phyloP scores from a whole-genome alignment of 163 green algal genomes.

The Scenedesmus sp. region DNA sequence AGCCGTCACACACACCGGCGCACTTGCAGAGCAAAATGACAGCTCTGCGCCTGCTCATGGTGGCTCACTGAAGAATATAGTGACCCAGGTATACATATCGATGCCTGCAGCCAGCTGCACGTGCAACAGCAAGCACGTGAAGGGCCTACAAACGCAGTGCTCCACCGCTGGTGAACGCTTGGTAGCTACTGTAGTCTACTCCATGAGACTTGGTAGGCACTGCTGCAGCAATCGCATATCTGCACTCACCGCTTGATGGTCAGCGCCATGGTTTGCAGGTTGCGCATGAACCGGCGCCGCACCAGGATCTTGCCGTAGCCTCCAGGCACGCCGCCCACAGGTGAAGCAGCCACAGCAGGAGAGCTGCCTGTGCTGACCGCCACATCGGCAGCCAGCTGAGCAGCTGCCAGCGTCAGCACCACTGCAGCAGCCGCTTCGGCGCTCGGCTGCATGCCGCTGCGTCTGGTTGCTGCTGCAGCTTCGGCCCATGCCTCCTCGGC shows the following conservation, averaged over 20 bases:
- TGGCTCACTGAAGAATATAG: too few species aligned
- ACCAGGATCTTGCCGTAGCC: constrained; percentile 40
- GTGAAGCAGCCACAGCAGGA: neutral
- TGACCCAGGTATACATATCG: too few species aligned
- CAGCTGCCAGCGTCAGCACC: neutral
- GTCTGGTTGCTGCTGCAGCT: neutral
- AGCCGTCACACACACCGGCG: neutral
- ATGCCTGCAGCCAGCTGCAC: neutral
- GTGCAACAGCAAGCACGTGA: too few species aligned
- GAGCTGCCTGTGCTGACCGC: constrained; percentile 4
- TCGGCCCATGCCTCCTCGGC: too few species aligned
- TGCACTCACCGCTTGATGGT: neutral
- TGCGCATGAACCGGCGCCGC: constrained; percentile 35
- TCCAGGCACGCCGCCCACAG: neutral
- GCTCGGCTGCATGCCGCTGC: neutral
- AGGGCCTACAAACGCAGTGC: too few species aligned
- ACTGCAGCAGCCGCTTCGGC: neutral
- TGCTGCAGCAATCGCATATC: neutral
- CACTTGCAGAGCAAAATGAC: too few species aligned
- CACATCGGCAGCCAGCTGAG: neutral
- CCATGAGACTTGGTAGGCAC: neutral
- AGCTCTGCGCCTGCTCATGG: neutral
- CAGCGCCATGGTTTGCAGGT: neutral
- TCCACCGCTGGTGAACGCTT: too few species aligned
- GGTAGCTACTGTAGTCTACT: too few species aligned